Percentiles rank a stretch among this genome's conserved stretches.
phyloP scores from a whole-genome alignment of 306 rosid genomes.

The Rosa rugosa region DNA sequence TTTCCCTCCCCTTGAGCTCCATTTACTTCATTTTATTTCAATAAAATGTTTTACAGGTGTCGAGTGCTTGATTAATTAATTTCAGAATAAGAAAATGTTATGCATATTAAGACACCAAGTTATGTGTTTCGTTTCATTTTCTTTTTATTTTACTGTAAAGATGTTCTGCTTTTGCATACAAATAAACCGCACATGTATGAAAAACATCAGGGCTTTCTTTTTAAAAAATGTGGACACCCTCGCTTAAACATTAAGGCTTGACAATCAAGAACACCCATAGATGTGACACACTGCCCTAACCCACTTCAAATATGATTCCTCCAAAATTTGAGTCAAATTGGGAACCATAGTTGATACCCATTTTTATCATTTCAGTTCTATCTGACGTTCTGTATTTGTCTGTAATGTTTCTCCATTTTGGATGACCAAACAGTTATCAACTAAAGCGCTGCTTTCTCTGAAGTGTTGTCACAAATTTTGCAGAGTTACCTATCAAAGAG shows the following conservation, averaged over 20 bases:
- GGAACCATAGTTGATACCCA: no score
- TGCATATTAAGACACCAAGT: neutral
- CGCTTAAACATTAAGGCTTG: neutral
- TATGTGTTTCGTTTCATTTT: neutral
- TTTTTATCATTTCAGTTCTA: no score
- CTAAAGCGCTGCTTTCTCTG: no score
- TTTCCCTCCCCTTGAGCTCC: constrained; percentile 2
- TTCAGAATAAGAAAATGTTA: neutral
- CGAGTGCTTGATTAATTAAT: neutral
- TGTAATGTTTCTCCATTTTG: no score
- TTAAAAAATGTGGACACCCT: neutral
- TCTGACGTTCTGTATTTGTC: no score
- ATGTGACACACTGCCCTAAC: no score
- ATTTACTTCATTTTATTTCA: neutral
- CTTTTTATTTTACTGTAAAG: neutral
- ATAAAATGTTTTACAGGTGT: neutral
- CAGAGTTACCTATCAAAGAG: no score
- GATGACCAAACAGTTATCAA: no score
- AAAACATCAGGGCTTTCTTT: neutral
- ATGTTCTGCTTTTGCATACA: neutral
- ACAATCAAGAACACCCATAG: neutral
- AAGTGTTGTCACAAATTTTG: no score
- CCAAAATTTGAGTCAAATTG: no score
- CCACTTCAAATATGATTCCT: no score
- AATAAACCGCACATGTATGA: neutral